Base-by-base conservation (phyloP, 805 yeast species). In the Nakazawaea holstii region DNA sequence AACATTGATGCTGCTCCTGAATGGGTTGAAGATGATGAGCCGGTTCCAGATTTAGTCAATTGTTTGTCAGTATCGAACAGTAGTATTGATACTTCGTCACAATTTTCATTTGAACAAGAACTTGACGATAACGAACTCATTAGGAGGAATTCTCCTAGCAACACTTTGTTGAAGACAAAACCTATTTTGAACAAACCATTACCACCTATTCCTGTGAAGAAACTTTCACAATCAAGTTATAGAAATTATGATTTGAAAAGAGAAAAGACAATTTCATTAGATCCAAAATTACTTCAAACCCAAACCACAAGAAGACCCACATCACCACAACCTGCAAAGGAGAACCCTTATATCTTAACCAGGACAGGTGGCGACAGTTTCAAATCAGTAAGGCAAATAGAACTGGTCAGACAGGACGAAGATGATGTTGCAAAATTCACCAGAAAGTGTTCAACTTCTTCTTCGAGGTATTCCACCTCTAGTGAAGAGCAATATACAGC, bases 141-240 rank as follows among this genome's bases (percentile, higher is more conserved):
- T 14, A 15, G n/a, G 4, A 45, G 14, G 10, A 14, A 11, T 7
- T 20, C 15, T 8, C 11, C 27, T n/a, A 37, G 13, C 27, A 26
- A 4, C 26, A 35, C 3, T 4, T 8, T 17, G 24, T 5, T 20
- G 24, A 20, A 5, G 24, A 20, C 24, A 20, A 20, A 20, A 17
- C 8, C 38, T 29, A 55, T 48, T 17, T 52, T 55, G n/a, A 27
- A 40, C 39, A 49, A 49, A 28, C 49, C 46, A 5, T 35, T 57
- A 8, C 60, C 62, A 11, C 43, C 53, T 11, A 41, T 56, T 15
- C 63, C 66, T 2, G 55, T 57, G 5, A 59, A 56, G 43, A 30
- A 44, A 1, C 33, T 59, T 8, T 51, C 53, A 26, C 65, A 62
- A 39, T 46, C 50, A 17, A 49, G 52, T 24, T 45, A 55, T 17